Base-by-base conservation (phyloP, 441 rosid genomes). In the Jatropha multifida region DNA sequence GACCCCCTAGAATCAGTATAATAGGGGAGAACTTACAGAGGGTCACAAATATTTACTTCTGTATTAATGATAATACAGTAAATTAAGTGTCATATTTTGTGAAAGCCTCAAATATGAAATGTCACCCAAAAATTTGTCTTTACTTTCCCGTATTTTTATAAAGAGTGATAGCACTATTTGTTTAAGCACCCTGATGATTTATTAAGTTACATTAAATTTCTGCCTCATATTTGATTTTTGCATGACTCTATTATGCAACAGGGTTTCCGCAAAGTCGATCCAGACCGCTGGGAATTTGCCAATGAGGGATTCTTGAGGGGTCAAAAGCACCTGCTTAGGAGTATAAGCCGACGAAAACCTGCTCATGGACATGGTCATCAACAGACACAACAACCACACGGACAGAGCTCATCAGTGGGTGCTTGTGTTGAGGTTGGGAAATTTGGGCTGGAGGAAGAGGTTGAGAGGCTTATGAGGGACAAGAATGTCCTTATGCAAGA, bases 231-330 rank as follows among this genome's bases (percentile, higher is more conserved):
- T 23, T 76, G 67, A 48, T 60, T 71, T 64, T 14, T 75, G 1
- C 60, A 44, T 14, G 59, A 10, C 72, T 66, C 60, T 54, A 69
- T 77, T 52, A 68, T 78, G 54, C 59, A 83, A 85, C 89, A 92
- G 98, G 98, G 99, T 65, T 94, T 96, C 77, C 87, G 96, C 46
- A 96, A 96, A 81, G 94, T 96, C 80, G 95, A 95, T 86, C 97
- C 98, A 12, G 98, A 95, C 79, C 85, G 86, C 63, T 95, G 98
- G 96, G 98, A 95, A 80, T 92, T 95, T 73, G 97, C 99, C 0
- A 93, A 93, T 63, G 96, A 95, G 81, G 93, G 98, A 38, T 96
- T 96, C 78, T 79, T 92, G 82, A 86, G 90, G 82, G 98, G 97
- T 75, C 97, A 91, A 83, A 94, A 90, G 72, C 97, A 94, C 82